Conservation (phyloP, 495 filamentous ascomycete species). For the Penicillium bialowiezense region DNA sequence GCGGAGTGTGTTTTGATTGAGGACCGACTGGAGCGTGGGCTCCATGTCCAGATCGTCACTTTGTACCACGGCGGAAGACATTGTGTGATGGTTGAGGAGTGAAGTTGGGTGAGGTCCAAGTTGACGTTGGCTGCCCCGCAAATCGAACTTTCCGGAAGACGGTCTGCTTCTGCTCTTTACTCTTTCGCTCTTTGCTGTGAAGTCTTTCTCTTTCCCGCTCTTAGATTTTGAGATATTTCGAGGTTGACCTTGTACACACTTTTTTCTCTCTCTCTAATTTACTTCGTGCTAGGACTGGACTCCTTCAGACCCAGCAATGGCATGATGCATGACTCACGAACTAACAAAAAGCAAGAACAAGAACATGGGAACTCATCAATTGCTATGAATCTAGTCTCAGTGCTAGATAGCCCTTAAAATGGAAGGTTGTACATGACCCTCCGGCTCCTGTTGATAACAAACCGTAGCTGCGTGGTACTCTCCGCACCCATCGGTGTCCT, state of each 20-base stretch:
- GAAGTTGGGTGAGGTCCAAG: conserved; percentile 17
- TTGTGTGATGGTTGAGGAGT: conserved; percentile 20
- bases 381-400: too few relatives aligned
- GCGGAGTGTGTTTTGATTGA: conserved; percentile 89
- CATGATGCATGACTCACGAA: too few relatives aligned
- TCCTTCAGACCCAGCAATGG: too few relatives aligned
- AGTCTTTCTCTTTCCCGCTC: not conserved
- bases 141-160: conserved; percentile 38
- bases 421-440: too few relatives aligned
- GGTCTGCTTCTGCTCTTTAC: not conserved
- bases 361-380: too few relatives aligned
- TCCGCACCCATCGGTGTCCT: conserved; percentile 43
- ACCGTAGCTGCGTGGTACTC: conserved; percentile 31
- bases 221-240: not conserved
- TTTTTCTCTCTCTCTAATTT: too few relatives aligned
- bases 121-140: conserved; percentile 29
- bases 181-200: not conserved
- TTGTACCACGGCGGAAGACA: conserved; percentile 65
- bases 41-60: conserved; percentile 78
- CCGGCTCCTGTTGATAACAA: too few relatives aligned
- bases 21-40: conserved; percentile 88
- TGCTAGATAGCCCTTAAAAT: too few relatives aligned
- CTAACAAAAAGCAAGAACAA: too few relatives aligned
- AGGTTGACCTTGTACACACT: too few relatives aligned
- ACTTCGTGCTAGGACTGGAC: too few relatives aligned